A percentile compares a stretch with the other conserved stretches of the same genome.
Conservation (phyloP, 2,329 filamentous ascomycete species). For the Sphaerulina vaccinii region DNA sequence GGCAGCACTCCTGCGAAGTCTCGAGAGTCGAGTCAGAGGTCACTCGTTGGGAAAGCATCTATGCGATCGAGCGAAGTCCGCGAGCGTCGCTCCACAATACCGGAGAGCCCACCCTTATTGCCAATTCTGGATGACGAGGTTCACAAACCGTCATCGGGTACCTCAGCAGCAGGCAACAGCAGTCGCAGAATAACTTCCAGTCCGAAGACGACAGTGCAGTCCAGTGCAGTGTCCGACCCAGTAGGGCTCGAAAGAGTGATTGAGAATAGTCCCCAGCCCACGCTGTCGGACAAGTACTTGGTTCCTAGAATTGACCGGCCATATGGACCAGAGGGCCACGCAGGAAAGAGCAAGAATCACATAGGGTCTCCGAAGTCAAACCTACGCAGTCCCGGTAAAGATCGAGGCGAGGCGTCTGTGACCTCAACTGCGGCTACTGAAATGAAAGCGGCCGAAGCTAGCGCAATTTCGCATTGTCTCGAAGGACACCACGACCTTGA, state of each 20-base stretch:
- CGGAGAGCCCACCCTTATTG: slow-evolving; percentile 9
- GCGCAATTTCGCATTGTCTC: too few relatives aligned
- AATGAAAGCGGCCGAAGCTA: too few relatives aligned
- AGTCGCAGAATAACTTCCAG: neutral
- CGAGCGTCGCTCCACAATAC: slow-evolving; percentile 4
- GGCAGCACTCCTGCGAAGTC: neutral
- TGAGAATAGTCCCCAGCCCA: too few relatives aligned
- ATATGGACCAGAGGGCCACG: too few relatives aligned
- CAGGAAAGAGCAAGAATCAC: too few relatives aligned
- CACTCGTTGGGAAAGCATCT: neutral
- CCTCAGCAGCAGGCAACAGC: neutral
- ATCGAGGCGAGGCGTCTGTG: too few relatives aligned
- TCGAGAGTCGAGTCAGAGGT: neutral
- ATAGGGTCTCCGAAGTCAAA: too few relatives aligned
- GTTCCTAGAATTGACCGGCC: too few relatives aligned
- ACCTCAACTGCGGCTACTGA: too few relatives aligned
- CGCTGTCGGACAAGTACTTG: too few relatives aligned
- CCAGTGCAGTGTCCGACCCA: neutral
- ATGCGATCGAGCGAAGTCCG: neutral
- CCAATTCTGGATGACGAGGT: neutral
- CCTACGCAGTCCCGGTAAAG: too few relatives aligned
- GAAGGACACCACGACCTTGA: neutral
- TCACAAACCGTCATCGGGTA: neutral
- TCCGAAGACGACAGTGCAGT: neutral
- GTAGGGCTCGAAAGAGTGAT: too few relatives aligned